phyloP scores from a whole-genome alignment of 2,329 filamentous ascomycete species.

The Xylariaceae sp. region DNA sequence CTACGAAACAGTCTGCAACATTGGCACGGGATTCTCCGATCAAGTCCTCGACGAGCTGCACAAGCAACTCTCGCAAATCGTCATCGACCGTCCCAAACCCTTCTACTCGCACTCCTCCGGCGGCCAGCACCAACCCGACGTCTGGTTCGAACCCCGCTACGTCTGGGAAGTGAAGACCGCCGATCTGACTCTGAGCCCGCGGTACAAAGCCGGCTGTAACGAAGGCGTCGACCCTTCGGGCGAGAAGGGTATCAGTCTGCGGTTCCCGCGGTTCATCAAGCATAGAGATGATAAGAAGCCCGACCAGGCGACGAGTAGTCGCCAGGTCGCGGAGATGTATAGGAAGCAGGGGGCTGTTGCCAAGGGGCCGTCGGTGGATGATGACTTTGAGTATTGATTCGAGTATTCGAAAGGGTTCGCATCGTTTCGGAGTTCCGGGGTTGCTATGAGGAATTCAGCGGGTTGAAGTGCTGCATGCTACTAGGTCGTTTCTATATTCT shows the following conservation, averaged over 20 bases:
- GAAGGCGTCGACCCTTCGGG: slow-evolving; percentile 69
- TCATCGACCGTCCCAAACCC: slow-evolving; percentile 87
- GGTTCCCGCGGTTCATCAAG: slow-evolving; percentile 92
- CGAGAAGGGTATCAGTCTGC: slow-evolving; percentile 75
- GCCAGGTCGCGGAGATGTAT: slow-evolving; percentile 96
- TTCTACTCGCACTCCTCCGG: slow-evolving; percentile 85
- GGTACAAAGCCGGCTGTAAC: slow-evolving; percentile 85
- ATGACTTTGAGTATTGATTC: slow-evolving; percentile 90
- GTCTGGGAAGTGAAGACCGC: slow-evolving; percentile 99
- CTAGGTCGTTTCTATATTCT: background rate
- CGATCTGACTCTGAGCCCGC: slow-evolving; percentile 84
- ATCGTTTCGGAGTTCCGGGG: slow-evolving; percentile 4
- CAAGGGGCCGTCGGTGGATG: slow-evolving; percentile 82
- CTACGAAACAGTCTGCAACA: slow-evolving; percentile 97
- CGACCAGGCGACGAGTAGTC: slow-evolving; percentile 77
- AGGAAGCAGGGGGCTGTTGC: slow-evolving; percentile 84
- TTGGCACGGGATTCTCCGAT: slow-evolving; percentile 94
- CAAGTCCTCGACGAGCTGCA: slow-evolving; percentile 87
- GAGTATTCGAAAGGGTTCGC: background rate
- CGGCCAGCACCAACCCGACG: slow-evolving; percentile 89
- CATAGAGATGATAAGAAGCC: slow-evolving; percentile 92
- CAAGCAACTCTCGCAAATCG: slow-evolving; percentile 64
- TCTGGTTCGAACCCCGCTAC: slow-evolving; percentile 92
- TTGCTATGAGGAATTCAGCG: background rate
- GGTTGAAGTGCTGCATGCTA: background rate